These are phyloP conservation scores for Chaetothyriales sp. DNA, from an alignment of 2,329 filamentous ascomycete species.

Conservation along the genomic window DNA sequence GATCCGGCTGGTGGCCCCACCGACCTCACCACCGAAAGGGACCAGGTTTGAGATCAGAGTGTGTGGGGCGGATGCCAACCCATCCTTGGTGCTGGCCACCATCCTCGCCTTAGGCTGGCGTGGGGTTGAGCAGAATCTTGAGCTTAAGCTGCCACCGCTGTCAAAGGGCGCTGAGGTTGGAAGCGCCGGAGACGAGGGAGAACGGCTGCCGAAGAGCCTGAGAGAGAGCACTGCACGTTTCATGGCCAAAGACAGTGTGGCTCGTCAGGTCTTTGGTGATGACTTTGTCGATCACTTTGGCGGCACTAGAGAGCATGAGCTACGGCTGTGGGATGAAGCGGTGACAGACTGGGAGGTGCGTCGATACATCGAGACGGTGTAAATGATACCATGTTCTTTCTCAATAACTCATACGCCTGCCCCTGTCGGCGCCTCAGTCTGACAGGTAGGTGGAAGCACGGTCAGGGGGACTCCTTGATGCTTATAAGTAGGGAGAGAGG, in stretches of 20 bases:
- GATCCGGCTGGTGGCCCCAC: constrained; percentile 77
- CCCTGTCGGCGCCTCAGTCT: too few species aligned
- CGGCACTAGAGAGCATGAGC: constrained; percentile 83
- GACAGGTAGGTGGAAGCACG: too few species aligned
- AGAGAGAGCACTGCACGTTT: constrained; percentile 75
- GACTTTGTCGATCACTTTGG: constrained; percentile 93
- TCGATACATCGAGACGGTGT: constrained; percentile 19
- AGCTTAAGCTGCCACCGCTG: constrained; percentile 67
- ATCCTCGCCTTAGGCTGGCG: constrained; percentile 81
- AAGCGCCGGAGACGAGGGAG: constrained; percentile 54
- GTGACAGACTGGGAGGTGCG: constrained; percentile 82
- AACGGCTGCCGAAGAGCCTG: constrained; percentile 67
- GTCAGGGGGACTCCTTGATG: too few species aligned
- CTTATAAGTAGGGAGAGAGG: too few species aligned
- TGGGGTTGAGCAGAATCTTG: constrained; percentile 82
- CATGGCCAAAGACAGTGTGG: constrained; percentile 63
- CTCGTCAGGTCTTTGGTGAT: constrained; percentile 86
- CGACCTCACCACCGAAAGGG: constrained; percentile 67
- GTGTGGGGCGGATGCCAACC: constrained; percentile 85
- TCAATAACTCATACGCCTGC: too few species aligned
- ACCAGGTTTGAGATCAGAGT: constrained; percentile 90
- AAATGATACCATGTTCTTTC: not conserved
- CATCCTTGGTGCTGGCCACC: constrained; percentile 72
- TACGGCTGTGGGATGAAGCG: constrained; percentile 82
- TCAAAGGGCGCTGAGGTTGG: constrained; percentile 76